Evolutionary conservation across 768 basidiomycete species (phyloP).

Genomic region (Russula foetens): DNA sequence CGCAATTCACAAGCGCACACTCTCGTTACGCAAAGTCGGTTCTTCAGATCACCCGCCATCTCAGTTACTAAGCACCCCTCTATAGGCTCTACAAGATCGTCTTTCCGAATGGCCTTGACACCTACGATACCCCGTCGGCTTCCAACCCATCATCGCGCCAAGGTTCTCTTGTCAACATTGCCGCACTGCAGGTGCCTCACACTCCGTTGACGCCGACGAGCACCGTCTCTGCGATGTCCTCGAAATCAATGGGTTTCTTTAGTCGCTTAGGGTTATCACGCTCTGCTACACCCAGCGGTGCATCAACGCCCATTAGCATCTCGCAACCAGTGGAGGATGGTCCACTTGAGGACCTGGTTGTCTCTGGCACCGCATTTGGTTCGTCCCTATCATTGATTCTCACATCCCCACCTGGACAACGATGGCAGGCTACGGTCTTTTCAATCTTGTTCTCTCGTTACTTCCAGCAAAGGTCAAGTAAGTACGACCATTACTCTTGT

Average conservation of each 20-base stretch:
- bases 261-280: conserved; percentile 23
- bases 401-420: background rate
- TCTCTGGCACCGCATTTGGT: conserved; percentile 76
- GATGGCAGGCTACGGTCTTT: conserved; percentile 35
- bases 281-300: conserved; percentile 21
- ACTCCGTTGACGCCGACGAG: conserved; percentile 19
- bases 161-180: conserved; percentile 23
- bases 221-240: background rate
- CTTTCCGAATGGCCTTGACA: conserved; percentile 53
- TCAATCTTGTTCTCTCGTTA: conserved; percentile 74
- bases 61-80: background rate
- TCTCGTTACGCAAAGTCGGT: conserved; percentile 64
- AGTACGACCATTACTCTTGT: conserved; percentile 19
- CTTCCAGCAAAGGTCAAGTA: conserved; percentile 66
- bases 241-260: conserved; percentile 22
- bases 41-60: background rate
- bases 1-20: conserved; percentile 42
- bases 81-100: conserved; percentile 55
- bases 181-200: conserved; percentile 9
- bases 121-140: conserved; percentile 33
- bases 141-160: conserved; percentile 31
- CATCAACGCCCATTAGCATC: conserved; percentile 4
- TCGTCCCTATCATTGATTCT: conserved; percentile 16
- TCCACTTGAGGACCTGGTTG: conserved; percentile 60
- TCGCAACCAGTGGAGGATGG: conserved; percentile 32